These are phyloP conservation scores for Orbilia javanica DNA, from an alignment of 2,329 filamentous ascomycete species.

Conservation along the genomic window DNA sequence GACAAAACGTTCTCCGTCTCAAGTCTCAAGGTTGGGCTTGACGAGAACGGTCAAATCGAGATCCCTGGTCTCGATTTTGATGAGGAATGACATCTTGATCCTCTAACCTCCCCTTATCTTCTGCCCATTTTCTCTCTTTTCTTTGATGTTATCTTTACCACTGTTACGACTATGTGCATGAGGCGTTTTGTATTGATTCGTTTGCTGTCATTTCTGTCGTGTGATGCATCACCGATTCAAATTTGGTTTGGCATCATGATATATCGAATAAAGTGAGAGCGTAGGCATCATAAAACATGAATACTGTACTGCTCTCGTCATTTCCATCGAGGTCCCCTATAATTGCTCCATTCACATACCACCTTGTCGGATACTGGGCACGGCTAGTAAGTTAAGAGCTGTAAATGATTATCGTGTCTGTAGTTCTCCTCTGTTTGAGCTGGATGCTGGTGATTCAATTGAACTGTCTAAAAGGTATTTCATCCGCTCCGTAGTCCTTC, in stretches of 20 bases:
- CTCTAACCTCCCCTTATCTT: not conserved
- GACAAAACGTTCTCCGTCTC: not conserved
- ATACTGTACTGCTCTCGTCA: not conserved
- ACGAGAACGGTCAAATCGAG: not conserved
- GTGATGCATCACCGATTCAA: not conserved
- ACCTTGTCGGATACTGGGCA: not conserved
- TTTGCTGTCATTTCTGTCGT: constrained; percentile 13
- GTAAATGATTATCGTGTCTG: not conserved
- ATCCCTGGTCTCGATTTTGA: not conserved
- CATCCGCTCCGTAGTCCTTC: not conserved
- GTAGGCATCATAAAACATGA: not conserved
- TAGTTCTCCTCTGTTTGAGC: not conserved
- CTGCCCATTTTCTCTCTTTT: not conserved
- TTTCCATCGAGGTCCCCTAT: not conserved
- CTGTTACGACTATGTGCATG: constrained; percentile 25
- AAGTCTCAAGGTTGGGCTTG: not conserved
- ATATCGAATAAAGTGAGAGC: constrained; percentile 11
- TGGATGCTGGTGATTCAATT: not conserved
- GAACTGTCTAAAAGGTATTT: not conserved
- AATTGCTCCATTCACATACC: not conserved
- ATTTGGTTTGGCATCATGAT: not conserved
- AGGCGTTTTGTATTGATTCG: constrained; percentile 14
- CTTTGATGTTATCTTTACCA: not conserved
- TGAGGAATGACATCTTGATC: not conserved
- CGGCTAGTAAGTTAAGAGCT: not conserved